phyloP scores from a whole-genome alignment of 352 stramenopile species.

The Phytopythium delawarense region DNA sequence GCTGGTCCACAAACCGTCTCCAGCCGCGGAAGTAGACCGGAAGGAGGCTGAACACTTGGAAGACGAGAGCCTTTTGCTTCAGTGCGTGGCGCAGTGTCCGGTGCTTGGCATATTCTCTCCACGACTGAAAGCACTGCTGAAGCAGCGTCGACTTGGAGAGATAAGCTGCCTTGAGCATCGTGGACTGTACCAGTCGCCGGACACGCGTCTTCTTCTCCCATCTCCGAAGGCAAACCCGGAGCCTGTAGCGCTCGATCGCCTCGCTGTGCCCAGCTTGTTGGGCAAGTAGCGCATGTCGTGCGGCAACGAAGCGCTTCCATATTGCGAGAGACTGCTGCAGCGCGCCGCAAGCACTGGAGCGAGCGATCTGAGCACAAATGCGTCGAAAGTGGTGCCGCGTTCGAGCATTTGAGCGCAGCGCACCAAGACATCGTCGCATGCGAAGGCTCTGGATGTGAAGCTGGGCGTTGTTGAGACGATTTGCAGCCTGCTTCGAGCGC shows the following conservation, averaged over 20 bases:
- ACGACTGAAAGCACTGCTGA: slow-evolving; percentile 20
- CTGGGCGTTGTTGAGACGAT: not conserved
- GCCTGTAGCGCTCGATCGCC: not conserved
- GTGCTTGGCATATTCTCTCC: slow-evolving; percentile 20
- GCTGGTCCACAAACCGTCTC: slow-evolving; percentile 13
- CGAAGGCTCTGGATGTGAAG: slow-evolving; percentile 1
- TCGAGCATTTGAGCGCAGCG: not conserved
- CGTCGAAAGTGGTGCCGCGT: not conserved
- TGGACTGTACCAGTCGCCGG: slow-evolving; percentile 15
- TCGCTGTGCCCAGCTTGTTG: not conserved
- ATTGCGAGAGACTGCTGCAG: not conserved
- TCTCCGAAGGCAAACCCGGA: not conserved
- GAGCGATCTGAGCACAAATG: not conserved
- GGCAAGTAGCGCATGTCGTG: not conserved
- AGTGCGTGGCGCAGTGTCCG: slow-evolving; percentile 13
- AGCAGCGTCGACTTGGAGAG: slow-evolving; percentile 11
- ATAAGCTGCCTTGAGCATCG: slow-evolving; percentile 12
- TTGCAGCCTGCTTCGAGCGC: not conserved
- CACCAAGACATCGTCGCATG: not conserved
- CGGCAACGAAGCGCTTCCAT: slow-evolving; percentile 7
- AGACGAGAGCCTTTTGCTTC: slow-evolving; percentile 33
- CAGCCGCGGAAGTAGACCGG: slow-evolving; percentile 29
- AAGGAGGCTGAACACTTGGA: slow-evolving; percentile 35
- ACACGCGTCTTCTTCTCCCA: not conserved
- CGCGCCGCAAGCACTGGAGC: not conserved